Conservation (phyloP, 345 rosid species). For the Leavenworthia alabamica region DNA sequence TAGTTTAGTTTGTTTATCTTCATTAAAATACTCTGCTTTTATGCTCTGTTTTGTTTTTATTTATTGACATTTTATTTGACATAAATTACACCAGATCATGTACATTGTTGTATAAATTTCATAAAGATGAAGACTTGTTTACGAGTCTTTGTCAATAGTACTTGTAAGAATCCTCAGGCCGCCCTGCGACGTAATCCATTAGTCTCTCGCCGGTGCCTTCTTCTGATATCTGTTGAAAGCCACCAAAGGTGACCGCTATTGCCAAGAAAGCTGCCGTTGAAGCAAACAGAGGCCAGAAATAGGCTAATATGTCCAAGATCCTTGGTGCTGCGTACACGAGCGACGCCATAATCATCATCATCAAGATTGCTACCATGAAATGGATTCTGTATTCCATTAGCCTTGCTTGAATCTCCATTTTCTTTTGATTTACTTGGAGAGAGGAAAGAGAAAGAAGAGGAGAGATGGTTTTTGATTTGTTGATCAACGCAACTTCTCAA, state of each 20-base stretch:
- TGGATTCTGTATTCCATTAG: conserved; percentile 52
- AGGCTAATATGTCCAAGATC: conserved; percentile 46
- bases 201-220: conserved; percentile 53
- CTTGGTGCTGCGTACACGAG: conserved; percentile 54
- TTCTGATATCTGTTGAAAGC: conserved; percentile 40
- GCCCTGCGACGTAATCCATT: conserved; percentile 61
- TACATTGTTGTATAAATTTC: conserved; percentile 8
- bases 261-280: conserved; percentile 66
- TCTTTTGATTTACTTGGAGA: no score
- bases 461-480: conserved; percentile 20
- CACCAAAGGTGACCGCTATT: conserved; percentile 50
- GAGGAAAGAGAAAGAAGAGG: background rate
- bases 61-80: conserved; percentile 2
- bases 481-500: conserved; percentile 25
- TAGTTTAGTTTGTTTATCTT: conserved; percentile 11
- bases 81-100: conserved; percentile 9
- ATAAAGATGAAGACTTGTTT: background rate
- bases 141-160: no score
- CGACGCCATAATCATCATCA: conserved; percentile 28
- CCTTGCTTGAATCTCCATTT: conserved; percentile 51
- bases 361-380: conserved; percentile 29
- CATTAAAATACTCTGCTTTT: conserved; percentile 9
- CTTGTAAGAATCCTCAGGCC: conserved; percentile 22
- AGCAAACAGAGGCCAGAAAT: conserved; percentile 87
- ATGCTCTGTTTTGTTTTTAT: background rate